phyloP scores from a whole-genome alignment of 257 asterid species.

The Solanum gandarillasii region DNA sequence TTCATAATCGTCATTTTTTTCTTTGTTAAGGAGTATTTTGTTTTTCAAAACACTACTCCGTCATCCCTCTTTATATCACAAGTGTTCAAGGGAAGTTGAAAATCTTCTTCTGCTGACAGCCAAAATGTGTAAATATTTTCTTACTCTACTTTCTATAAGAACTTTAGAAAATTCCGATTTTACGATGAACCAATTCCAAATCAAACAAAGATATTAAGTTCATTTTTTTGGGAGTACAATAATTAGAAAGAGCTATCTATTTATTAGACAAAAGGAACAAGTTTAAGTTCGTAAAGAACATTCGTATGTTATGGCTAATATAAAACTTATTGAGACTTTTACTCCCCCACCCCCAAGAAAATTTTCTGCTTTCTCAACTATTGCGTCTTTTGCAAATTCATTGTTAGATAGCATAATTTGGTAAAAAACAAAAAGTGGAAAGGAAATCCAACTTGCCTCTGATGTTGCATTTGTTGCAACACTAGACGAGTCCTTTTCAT shows the following conservation, averaged over 20 bases:
- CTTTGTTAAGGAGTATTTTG: not conserved
- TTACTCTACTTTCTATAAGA: not conserved
- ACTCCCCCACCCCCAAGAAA: not conserved
- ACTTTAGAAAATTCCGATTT: not conserved
- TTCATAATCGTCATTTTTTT: not conserved
- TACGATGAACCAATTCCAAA: not conserved
- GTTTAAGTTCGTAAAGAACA: not conserved
- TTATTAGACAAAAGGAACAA: not conserved
- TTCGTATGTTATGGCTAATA: not conserved
- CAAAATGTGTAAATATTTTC: not conserved
- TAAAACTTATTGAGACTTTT: not conserved
- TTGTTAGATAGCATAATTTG: not conserved
- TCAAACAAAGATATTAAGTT: not conserved
- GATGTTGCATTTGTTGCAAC: constrained; percentile 24
- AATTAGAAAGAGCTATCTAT: not conserved
- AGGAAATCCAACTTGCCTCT: constrained; percentile 47
- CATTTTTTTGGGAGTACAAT: not conserved
- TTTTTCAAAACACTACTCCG: not conserved
- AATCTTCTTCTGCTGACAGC: not conserved
- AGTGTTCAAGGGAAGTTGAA: not conserved
- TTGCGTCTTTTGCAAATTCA: not conserved
- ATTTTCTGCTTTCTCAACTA: not conserved
- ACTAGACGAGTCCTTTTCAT: constrained; percentile 21
- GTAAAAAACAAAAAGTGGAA: not conserved
- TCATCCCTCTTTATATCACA: not conserved